Conservation (phyloP, 2,329 filamentous ascomycete genomes). For the Fusarium albosuccineum region DNA sequence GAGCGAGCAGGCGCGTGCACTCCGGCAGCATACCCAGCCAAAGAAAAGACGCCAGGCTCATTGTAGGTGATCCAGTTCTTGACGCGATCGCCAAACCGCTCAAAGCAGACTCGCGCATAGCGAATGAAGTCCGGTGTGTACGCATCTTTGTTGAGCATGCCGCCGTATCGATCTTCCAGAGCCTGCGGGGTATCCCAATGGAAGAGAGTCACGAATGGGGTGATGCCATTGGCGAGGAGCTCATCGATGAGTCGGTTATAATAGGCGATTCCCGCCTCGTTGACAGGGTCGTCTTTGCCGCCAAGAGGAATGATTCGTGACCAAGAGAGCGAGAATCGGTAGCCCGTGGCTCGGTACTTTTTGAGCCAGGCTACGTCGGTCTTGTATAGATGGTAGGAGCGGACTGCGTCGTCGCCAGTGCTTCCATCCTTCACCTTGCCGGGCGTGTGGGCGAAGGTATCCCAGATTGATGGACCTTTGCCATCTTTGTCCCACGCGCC, state of each 20-base stretch:
- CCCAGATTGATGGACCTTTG: constrained; percentile 58
- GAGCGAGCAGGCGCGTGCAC: constrained; percentile 37
- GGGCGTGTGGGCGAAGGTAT: constrained; percentile 54
- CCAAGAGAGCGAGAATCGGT: constrained; percentile 76
- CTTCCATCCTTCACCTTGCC: constrained; percentile 56
- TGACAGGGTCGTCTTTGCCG: constrained; percentile 72
- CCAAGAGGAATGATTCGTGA: constrained; percentile 74
- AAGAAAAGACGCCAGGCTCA: constrained; percentile 37
- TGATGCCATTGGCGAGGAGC: constrained; percentile 65
- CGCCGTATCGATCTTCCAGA: constrained; percentile 38
- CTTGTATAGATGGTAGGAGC: constrained; percentile 57
- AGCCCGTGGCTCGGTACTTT: constrained; percentile 68
- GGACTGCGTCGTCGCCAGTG: constrained; percentile 54
- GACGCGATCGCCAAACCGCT: constrained; percentile 40
- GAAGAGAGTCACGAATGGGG: constrained; percentile 72
- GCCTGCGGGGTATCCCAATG: constrained; percentile 72
- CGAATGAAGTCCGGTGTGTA: constrained; percentile 41
- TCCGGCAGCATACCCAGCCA: constrained; percentile 38
- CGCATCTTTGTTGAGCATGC: constrained; percentile 38
- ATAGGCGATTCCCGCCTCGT: constrained; percentile 69
- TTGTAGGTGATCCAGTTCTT: constrained; percentile 44
- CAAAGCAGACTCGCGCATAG: constrained; percentile 42
- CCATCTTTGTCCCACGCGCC: constrained; percentile 58
- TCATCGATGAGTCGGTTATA: constrained; percentile 73
- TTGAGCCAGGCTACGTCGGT: constrained; percentile 69